These are phyloP conservation scores for Pyricularia sp. DNA, from an alignment of 2,329 filamentous ascomycete species.

Conservation along the genomic window DNA sequence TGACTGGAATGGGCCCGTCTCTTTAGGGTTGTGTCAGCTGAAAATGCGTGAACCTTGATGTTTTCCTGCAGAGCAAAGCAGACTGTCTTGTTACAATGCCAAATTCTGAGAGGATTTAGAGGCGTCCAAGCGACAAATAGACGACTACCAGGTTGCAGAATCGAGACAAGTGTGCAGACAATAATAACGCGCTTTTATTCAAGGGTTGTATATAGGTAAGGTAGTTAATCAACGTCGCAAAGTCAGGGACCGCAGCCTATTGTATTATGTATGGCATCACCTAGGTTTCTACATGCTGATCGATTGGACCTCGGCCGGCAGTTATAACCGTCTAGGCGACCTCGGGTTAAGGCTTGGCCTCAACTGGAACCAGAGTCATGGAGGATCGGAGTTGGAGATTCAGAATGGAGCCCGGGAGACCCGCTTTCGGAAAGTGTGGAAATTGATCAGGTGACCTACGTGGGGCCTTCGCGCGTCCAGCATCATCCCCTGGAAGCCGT, in stretches of 20 bases:
- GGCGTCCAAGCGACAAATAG: not conserved
- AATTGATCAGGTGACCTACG: slow-evolving; percentile 9
- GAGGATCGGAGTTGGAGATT: not conserved
- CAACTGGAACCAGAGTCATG: not conserved
- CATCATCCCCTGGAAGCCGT: not conserved
- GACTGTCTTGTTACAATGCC: not conserved
- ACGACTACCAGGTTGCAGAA: not conserved
- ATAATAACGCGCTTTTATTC: not conserved
- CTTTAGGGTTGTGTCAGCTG: not conserved
- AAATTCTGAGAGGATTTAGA: not conserved
- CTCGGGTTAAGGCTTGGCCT: not conserved
- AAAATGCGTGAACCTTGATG: not conserved
- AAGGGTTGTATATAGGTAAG: not conserved
- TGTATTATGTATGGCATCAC: not conserved
- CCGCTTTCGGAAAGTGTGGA: not conserved
- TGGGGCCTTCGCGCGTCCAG: slow-evolving; percentile 9
- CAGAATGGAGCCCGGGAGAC: not conserved
- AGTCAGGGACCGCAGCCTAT: not conserved
- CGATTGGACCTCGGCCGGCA: not conserved
- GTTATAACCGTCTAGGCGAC: not conserved
- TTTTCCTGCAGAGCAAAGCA: not conserved
- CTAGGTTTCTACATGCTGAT: not conserved
- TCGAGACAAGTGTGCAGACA: not conserved
- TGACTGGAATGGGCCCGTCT: not conserved
- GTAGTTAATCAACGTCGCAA: not conserved